Conservation (phyloP, 148 eudicot species). For the Fagopyrum esculentum region DNA sequence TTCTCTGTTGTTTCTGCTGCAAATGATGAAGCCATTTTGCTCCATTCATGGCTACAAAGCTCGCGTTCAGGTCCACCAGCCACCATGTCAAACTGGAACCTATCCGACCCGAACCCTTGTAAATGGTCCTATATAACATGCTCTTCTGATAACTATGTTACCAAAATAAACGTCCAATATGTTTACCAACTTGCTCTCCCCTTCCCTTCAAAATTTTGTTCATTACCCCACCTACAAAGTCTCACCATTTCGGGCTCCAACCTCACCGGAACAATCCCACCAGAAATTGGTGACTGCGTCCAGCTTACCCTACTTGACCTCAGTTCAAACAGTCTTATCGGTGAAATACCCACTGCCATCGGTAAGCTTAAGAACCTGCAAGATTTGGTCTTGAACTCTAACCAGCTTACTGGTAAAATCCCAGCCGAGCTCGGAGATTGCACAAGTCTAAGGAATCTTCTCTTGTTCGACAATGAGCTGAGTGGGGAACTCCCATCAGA, state of each 20-base stretch:
- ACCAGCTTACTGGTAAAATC: constrained; percentile 64
- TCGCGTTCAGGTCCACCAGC: constrained; percentile 22
- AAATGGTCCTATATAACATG: constrained; percentile 68
- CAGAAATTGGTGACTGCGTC: constrained; percentile 42
- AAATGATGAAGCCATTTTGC: constrained; percentile 40
- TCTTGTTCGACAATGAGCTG: constrained; percentile 55
- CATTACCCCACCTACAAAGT: constrained; percentile 30
- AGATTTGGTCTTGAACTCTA: constrained; percentile 57
- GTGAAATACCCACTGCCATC: constrained; percentile 44
- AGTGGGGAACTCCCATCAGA: constrained; percentile 53
- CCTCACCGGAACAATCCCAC: constrained; percentile 71
- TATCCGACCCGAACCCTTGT: constrained; percentile 55
- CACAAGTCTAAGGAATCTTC: constrained; percentile 34
- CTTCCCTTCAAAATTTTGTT: constrained; percentile 49
- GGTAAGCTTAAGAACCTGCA: constrained; percentile 49
- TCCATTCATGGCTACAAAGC: constrained; percentile 56
- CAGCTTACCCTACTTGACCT: constrained; percentile 39
- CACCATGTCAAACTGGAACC: constrained; percentile 46
- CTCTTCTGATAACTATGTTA: constrained; percentile 32
- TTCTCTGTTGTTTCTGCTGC: constrained; percentile 12
- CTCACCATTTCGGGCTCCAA: constrained; percentile 52
- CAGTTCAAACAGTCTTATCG: constrained; percentile 53
- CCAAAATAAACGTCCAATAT: constrained; percentile 40
- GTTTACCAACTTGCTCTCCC: constrained; percentile 33
- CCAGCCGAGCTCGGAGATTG: constrained; percentile 62